Evolutionary conservation across 2,329 filamentous ascomycete species (phyloP).

Genomic region (Ophioceras dolichostomum): DNA sequence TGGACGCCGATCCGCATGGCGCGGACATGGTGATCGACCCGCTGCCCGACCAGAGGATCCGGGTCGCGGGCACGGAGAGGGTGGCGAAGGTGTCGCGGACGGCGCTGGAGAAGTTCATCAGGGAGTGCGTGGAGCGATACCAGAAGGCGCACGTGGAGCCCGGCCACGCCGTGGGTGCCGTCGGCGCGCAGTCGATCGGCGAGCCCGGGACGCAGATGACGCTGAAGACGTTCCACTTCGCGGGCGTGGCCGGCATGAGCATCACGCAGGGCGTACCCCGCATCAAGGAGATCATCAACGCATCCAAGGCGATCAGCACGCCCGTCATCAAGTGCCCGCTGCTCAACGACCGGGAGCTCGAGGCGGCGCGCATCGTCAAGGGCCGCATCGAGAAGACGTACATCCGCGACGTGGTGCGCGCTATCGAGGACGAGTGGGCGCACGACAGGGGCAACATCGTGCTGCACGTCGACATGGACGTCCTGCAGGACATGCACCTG

Average conservation of each 20-base stretch:
- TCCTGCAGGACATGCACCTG: conserved; percentile 68
- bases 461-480: conserved; percentile 69
- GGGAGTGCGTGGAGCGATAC: conserved; percentile 78
- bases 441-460: conserved; percentile 62
- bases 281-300: conserved; percentile 99
- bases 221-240: conserved; percentile 98
- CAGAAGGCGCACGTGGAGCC: conserved; percentile 85
- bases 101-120: conserved; percentile 66
- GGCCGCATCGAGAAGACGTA: conserved; percentile 92
- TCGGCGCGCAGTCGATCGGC: conserved; percentile 94
- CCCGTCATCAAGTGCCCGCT: conserved; percentile 85
- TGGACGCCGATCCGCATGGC: conserved; percentile 20
- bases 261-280: conserved; percentile 98
- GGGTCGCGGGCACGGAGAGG: conserved; percentile 44
- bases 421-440: conserved; percentile 84
- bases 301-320: conserved; percentile 85
- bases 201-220: conserved; percentile 99
- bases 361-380: conserved; percentile 82
- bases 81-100: conserved; percentile 72
- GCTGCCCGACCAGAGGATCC: conserved; percentile 12
- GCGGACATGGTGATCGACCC: conserved; percentile 10
- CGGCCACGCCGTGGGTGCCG: conserved; percentile 88
- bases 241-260: conserved; percentile 98
- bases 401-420: conserved; percentile 67
- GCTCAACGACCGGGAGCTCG: conserved; percentile 60